Percentiles rank a stretch among this genome's conserved stretches.
These are phyloP conservation scores for Phytophthora brassicae DNA, from an alignment of 352 stramenopile species.

Conservation along the genomic window DNA sequence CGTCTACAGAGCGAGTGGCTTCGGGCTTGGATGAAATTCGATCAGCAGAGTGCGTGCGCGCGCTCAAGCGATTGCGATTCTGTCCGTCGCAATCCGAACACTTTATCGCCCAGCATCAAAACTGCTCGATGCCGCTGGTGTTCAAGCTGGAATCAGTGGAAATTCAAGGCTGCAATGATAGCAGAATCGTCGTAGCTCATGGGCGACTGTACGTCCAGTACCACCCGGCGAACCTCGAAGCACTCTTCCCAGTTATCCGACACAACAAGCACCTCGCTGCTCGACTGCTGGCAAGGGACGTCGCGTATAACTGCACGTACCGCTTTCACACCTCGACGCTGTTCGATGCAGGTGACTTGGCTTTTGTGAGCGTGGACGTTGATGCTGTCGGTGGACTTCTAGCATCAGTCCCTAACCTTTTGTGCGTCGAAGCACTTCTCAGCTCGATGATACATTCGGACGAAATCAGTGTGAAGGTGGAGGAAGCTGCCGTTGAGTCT, in stretches of 20 bases:
- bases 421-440: constrained; percentile 30
- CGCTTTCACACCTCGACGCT: constrained; percentile 27
- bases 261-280: constrained; percentile 26
- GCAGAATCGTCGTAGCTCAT: constrained; percentile 26
- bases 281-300: constrained; percentile 24
- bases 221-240: constrained; percentile 12
- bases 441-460: constrained; percentile 9
- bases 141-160: constrained; percentile 32
- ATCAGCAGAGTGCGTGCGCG: constrained; percentile 14
- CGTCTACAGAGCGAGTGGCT: not conserved
- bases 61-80: not conserved
- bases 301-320: constrained; percentile 32
- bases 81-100: constrained; percentile 25
- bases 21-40: constrained; percentile 15
- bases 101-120: constrained; percentile 26
- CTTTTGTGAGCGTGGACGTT: constrained; percentile 33
- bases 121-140: constrained; percentile 14
- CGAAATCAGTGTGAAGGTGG: constrained; percentile 1
- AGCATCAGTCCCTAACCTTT: constrained; percentile 16
- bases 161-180: constrained; percentile 24
- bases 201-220: constrained; percentile 20
- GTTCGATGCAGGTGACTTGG: constrained; percentile 12
- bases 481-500: constrained; percentile 4
- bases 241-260: constrained; percentile 20
- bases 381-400: constrained; percentile 23